A percentile compares a stretch with the other conserved stretches of the same genome.
Evolutionary conservation across 352 stramenopile species (phyloP).

Genomic region (Saprolegnia parasitica): DNA sequence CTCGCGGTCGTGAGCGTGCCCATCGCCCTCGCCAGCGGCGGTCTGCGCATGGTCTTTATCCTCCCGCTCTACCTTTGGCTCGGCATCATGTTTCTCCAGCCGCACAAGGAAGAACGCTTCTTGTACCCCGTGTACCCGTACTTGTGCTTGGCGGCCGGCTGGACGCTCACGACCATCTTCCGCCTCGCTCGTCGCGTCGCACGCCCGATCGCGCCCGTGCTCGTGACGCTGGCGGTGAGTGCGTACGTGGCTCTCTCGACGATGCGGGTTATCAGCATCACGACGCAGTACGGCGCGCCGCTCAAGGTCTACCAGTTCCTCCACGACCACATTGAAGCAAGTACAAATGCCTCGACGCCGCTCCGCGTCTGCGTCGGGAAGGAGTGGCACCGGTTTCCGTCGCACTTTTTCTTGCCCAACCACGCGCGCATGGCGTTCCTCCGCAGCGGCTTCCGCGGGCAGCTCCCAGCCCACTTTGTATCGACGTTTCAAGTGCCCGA

Average conservation of each 20-base stretch:
- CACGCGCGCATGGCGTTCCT: conserved; percentile 87
- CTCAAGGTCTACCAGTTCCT: conserved; percentile 68
- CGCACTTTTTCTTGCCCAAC: conserved; percentile 93
- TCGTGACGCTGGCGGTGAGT: conserved; percentile 36
- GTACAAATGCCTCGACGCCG: conserved; percentile 29
- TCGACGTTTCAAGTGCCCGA: conserved; percentile 54
- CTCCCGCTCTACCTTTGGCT: conserved; percentile 88
- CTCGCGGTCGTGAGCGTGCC: conserved; percentile 52
- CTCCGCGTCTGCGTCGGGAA: conserved; percentile 91
- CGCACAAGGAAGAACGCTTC: conserved; percentile 99
- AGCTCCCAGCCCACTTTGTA: conserved; percentile 92
- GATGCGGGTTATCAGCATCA: conserved; percentile 57
- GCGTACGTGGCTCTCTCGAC: conserved; percentile 52
- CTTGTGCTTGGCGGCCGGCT: conserved; percentile 73
- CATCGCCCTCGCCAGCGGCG: conserved; percentile 31
- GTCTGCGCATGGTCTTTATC: conserved; percentile 39
- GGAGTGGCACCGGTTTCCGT: conserved; percentile 97
- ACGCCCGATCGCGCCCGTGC: conserved; percentile 26
- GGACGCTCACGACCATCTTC: conserved; percentile 55
- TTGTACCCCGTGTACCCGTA: conserved; percentile 94
- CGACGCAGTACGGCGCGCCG: conserved; percentile 67
- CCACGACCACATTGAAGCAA: conserved; percentile 52
- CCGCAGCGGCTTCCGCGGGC: conserved; percentile 88
- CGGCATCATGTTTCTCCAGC: conserved; percentile 87
- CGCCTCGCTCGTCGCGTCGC: conserved; percentile 38